Conservation (phyloP, 23 red algal species). For the Gracilaria gracilis region DNA sequence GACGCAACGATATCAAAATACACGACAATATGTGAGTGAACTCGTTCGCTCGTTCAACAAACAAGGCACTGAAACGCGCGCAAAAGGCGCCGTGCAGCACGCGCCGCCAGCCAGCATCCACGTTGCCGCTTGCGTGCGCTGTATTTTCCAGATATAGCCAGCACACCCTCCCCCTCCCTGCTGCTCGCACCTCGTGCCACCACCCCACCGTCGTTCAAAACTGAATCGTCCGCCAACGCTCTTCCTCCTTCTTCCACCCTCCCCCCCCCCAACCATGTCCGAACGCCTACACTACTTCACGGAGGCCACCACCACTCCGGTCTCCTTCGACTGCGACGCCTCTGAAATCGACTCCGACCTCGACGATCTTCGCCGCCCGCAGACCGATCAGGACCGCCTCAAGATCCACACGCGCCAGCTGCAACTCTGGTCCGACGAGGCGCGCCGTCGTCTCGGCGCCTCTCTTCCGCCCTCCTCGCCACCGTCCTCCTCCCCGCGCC, state of each 20-base stretch:
- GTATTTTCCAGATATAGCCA: too few relatives aligned
- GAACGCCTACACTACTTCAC: slow-evolving; percentile 71
- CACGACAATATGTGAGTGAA: too few relatives aligned
- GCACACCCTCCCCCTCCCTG: neutral
- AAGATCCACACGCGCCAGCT: slow-evolving; percentile 62
- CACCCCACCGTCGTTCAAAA: neutral
- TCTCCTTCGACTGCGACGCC: slow-evolving; percentile 61
- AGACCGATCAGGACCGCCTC: slow-evolving; percentile 33
- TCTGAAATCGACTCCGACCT: slow-evolving; percentile 73
- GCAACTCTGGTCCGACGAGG: slow-evolving; percentile 76
- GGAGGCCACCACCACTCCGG: slow-evolving; percentile 60
- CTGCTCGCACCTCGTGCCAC: neutral
- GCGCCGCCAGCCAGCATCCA: too few relatives aligned
- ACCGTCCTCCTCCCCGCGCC: neutral
- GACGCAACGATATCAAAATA: too few relatives aligned
- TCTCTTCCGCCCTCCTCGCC: neutral
- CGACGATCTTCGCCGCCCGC: slow-evolving; percentile 54
- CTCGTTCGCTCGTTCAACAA: too few relatives aligned
- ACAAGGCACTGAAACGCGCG: too few relatives aligned
- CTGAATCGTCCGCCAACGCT: neutral
- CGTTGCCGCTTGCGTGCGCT: too few relatives aligned
- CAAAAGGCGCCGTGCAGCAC: too few relatives aligned
- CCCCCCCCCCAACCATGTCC: slow-evolving; percentile 19
- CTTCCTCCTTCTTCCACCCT: neutral
- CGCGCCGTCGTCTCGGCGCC: slow-evolving; percentile 45